phyloP scores from a whole-genome alignment of 352 stramenopile genomes.

The Phytophthora rubi region DNA sequence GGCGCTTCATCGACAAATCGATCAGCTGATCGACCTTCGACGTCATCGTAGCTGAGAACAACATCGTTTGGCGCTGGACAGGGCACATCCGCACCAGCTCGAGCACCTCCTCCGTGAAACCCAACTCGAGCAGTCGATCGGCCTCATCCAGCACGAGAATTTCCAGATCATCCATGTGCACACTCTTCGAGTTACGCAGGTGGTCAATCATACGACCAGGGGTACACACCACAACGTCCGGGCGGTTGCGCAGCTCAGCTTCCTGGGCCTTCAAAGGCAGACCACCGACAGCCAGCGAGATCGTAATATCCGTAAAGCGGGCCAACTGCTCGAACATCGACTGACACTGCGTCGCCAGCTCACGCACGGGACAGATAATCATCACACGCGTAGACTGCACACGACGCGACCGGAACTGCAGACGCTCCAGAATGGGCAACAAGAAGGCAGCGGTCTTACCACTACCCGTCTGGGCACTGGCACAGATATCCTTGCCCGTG shows the following conservation, averaged over 20 bases:
- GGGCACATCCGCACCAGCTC: conserved; percentile 97
- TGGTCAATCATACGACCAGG: conserved; percentile 98
- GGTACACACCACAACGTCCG: conserved; percentile 98
- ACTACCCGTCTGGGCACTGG: conserved; percentile 95
- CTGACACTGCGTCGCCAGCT: conserved; percentile 96
- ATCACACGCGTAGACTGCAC: conserved; percentile 94
- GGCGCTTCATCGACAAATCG: conserved; percentile 96
- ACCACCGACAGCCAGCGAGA: conserved; percentile 94
- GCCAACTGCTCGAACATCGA: conserved; percentile 96
- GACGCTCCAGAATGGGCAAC: conserved; percentile 96
- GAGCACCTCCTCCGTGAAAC: conserved; percentile 97
- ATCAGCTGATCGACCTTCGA: conserved; percentile 98
- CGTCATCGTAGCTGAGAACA: conserved; percentile 99
- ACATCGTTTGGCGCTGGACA: conserved; percentile 95
- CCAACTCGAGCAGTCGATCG: conserved; percentile 97
- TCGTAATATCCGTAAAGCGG: conserved; percentile 96
- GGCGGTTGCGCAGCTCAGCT: conserved; percentile 94
- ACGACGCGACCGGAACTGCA: conserved; percentile 93
- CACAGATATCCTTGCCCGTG: conserved; percentile 97
- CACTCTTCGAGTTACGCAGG: conserved; percentile 96
- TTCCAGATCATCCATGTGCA: conserved; percentile 98
- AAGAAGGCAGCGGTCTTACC: conserved; percentile 99
- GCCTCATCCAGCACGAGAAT: conserved; percentile 96
- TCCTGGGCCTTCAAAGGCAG: conserved; percentile 92
- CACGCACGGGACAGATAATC: conserved; percentile 97